Conservation (phyloP, 2,329 filamentous ascomycete genomes). For the Colletotrichum agaves region DNA sequence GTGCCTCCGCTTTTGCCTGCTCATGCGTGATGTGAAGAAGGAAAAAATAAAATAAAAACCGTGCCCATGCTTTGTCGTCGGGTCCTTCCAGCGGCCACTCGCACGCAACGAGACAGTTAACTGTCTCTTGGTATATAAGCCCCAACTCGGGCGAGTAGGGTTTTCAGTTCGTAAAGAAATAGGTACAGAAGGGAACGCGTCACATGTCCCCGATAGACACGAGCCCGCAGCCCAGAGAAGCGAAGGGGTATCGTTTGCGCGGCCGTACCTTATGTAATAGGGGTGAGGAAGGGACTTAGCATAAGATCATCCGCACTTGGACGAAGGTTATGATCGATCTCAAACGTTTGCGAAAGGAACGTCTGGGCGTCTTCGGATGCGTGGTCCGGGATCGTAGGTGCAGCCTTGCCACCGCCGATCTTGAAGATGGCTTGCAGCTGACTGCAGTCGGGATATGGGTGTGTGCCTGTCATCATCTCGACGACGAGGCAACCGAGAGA, state of each 20-base stretch:
- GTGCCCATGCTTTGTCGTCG: conserved; percentile 32
- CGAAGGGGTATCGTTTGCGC: conserved; percentile 24
- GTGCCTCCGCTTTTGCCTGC: conserved; percentile 28
- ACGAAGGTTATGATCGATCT: conserved; percentile 92
- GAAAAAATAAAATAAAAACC: conserved; percentile 9
- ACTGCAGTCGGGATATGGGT: conserved; percentile 96
- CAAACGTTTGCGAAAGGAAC: conserved; percentile 91
- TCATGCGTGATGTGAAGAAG: conserved; percentile 28
- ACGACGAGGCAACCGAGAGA: conserved; percentile 95
- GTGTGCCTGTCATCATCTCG: conserved; percentile 98
- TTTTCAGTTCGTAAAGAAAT: conserved; percentile 19
- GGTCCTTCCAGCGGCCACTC: conserved; percentile 38
- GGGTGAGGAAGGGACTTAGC: conserved; percentile 82
- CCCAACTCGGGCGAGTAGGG: conserved; percentile 4
- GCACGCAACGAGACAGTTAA: conserved; percentile 25
- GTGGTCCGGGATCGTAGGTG: conserved; percentile 85
- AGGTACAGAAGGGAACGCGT: conserved; percentile 22
- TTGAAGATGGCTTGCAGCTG: conserved; percentile 99
- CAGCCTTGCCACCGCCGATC: conserved; percentile 85
- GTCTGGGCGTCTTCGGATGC: conserved; percentile 85
- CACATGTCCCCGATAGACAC: not conserved
- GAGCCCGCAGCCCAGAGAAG: conserved; percentile 11
- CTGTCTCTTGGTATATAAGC: conserved; percentile 23
- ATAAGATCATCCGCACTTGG: conserved; percentile 93
- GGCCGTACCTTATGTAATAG: conserved; percentile 64